These are phyloP conservation scores for Pseudocercospora ulei DNA, from an alignment of 2,329 filamentous ascomycete genomes.

Conservation along the genomic window DNA sequence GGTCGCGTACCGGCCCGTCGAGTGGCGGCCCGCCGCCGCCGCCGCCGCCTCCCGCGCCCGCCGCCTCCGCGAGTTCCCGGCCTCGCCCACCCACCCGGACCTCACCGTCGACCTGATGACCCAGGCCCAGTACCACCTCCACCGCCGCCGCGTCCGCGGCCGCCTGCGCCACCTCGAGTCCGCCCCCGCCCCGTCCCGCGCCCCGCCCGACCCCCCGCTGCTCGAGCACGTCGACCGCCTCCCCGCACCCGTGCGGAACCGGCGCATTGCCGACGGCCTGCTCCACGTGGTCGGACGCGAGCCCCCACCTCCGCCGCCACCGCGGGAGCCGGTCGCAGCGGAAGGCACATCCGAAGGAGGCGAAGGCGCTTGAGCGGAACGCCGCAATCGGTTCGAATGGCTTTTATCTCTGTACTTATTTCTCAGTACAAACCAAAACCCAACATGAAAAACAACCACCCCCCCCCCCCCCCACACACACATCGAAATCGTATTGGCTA, in stretches of 20 bases:
- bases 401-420: too few relatives aligned
- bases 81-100: not conserved
- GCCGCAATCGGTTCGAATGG: too few relatives aligned
- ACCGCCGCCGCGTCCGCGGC: not conserved
- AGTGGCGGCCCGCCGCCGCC: not conserved
- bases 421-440: too few relatives aligned
- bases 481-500: too few relatives aligned
- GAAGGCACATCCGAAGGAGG: too few relatives aligned
- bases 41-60: not conserved
- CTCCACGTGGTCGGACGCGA: not conserved
- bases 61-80: not conserved
- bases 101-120: conserved; percentile 3
- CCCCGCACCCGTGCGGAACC: not conserved
- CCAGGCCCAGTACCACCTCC: not conserved
- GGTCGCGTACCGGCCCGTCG: not conserved
- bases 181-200: not conserved
- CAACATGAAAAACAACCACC: too few relatives aligned
- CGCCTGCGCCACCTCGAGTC: not conserved
- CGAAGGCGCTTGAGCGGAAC: too few relatives aligned
- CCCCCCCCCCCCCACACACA: too few relatives aligned
- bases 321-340: too few relatives aligned
- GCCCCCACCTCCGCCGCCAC: too few relatives aligned
- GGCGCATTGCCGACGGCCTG: not conserved
- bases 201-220: not conserved
- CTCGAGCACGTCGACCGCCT: not conserved